Conservation (phyloP, 805 yeast genomes). For the Kregervanrija fluxuum region DNA sequence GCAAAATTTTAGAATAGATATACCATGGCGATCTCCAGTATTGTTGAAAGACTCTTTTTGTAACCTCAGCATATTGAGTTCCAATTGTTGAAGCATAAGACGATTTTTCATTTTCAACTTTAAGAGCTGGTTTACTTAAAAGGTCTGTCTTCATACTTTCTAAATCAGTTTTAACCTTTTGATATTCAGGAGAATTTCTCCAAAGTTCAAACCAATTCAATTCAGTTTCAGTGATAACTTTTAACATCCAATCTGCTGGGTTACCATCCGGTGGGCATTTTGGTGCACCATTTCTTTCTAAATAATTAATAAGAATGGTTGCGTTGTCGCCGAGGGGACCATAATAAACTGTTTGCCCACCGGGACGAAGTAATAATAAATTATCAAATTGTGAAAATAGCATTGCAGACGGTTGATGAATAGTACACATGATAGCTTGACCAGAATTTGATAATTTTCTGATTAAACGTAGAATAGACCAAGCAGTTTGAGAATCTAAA, state of each 20-base stretch:
- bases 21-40: conserved; percentile 56
- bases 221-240: conserved; percentile 66
- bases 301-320: conserved; percentile 48
- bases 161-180: conserved; percentile 50
- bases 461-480: conserved; percentile 46
- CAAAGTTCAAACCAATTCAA: conserved; percentile 69
- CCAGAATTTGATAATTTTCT: conserved; percentile 41
- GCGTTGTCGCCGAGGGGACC: conserved; percentile 58
- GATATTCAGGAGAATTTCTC: conserved; percentile 55
- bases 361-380: conserved; percentile 53
- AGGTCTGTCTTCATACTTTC: conserved; percentile 48
- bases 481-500: conserved; percentile 48
- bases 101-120: conserved; percentile 23
- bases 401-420: conserved; percentile 78
- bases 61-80: conserved; percentile 35
- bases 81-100: conserved; percentile 37
- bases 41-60: conserved; percentile 45
- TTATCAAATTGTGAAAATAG: conserved; percentile 69
- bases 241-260: conserved; percentile 89
- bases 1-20: conserved; percentile 45
- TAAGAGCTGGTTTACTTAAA: conserved; percentile 26
- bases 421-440: conserved; percentile 55
- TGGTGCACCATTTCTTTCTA: conserved; percentile 55
- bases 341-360: conserved; percentile 67
- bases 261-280: conserved; percentile 61